Percentiles rank a stretch among this genome's conserved stretches.
Conservation (phyloP, 352 stramenopile species). For the Globisporangium carolinianum region DNA sequence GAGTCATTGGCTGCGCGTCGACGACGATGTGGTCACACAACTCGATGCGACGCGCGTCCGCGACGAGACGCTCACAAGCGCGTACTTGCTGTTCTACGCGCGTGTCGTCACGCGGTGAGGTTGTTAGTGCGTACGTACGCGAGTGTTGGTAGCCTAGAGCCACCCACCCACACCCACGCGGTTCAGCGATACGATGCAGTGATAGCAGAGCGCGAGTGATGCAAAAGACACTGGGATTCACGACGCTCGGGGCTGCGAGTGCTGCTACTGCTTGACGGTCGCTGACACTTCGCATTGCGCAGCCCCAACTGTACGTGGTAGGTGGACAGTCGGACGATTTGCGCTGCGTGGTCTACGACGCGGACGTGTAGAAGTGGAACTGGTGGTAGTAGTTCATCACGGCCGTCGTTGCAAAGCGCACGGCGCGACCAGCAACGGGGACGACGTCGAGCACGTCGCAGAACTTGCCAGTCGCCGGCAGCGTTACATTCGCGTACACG, state of each 20-base stretch:
- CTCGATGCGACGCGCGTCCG: conserved; percentile 38
- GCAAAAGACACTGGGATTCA: too few relatives aligned
- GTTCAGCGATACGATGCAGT: too few relatives aligned
- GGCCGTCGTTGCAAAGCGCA: conserved; percentile 60
- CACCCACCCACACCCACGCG: too few relatives aligned
- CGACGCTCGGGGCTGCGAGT: too few relatives aligned
- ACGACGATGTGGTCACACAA: conserved; percentile 54
- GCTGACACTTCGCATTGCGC: too few relatives aligned
- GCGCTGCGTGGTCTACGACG: conserved; percentile 37
- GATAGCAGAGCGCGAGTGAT: not conserved
- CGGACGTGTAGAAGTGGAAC: conserved; percentile 85
- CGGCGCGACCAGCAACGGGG: conserved; percentile 59
- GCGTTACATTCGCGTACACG: conserved; percentile 61
- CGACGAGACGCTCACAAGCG: conserved; percentile 43
- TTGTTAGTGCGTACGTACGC: not conserved
- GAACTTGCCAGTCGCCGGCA: conserved; percentile 55
- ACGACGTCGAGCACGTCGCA: conserved; percentile 57
- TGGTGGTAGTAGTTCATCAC: conserved; percentile 83
- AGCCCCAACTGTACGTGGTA: too few relatives aligned
- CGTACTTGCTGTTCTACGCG: conserved; percentile 76
- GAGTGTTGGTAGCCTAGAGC: not conserved
- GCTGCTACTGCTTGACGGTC: not conserved
- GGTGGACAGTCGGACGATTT: not conserved
- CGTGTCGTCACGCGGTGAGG: conserved; percentile 9
- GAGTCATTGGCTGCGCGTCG: conserved; percentile 54